Percentiles rank a stretch among this genome's conserved stretches.
Conservation (phyloP, 148 eudicot species). For the Dianthus caryophyllus region DNA sequence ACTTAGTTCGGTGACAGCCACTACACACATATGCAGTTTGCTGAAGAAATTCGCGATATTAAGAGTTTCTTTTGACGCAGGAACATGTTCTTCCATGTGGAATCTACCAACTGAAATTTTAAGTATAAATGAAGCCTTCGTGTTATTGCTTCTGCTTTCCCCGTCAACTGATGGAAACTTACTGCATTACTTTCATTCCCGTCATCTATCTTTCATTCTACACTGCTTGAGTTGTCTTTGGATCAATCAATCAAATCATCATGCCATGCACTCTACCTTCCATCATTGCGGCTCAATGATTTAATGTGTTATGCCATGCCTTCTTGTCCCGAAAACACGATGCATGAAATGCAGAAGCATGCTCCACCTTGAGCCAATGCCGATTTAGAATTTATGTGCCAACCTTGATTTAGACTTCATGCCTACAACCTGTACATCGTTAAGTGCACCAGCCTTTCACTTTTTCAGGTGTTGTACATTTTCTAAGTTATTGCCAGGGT, state of each 20-base stretch:
- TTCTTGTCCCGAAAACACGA: slow-evolving; percentile 66
- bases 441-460: slow-evolving; percentile 60
- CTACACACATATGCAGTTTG: slow-evolving; percentile 27
- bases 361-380: slow-evolving; percentile 40
- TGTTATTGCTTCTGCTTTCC: slow-evolving; percentile 60
- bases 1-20: slow-evolving; percentile 19
- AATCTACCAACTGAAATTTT: slow-evolving; percentile 53
- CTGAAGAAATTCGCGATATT: slow-evolving; percentile 45
- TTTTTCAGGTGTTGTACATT: slow-evolving; percentile 72
- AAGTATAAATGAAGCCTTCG: slow-evolving; percentile 55
- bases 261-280: slow-evolving; percentile 43
- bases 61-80: slow-evolving; percentile 95
- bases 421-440: slow-evolving; percentile 71
- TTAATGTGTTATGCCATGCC: slow-evolving; percentile 63
- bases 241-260: slow-evolving; percentile 44
- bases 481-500: slow-evolving; percentile 30
- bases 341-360: slow-evolving; percentile 72
- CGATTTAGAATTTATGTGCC: slow-evolving; percentile 60
- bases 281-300: slow-evolving; percentile 43
- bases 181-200: slow-evolving; percentile 50
- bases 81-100: slow-evolving; percentile 84
- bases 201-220: slow-evolving; percentile 43
- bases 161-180: slow-evolving; percentile 49
- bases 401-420: slow-evolving; percentile 73
- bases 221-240: slow-evolving; percentile 64